Percentiles rank a stretch among this genome's conserved stretches.
These are phyloP conservation scores for Zhuliangozyma blackwelliae DNA, from an alignment of 1,139 yeast genomes.

Conservation along the genomic window DNA sequence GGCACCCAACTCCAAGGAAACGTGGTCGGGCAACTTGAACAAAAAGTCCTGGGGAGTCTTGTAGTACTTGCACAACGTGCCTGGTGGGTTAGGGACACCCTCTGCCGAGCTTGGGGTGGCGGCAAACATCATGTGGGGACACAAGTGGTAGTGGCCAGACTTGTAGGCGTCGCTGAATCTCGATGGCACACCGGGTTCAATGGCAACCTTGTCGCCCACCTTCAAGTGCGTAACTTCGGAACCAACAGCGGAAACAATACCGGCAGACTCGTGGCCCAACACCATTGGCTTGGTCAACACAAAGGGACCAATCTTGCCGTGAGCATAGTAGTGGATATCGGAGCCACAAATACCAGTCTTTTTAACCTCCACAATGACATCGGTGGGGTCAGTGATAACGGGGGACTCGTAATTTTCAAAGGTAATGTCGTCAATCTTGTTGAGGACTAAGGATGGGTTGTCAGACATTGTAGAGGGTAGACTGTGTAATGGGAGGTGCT, in stretches of 20 bases:
- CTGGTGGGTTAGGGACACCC: conserved; percentile 47
- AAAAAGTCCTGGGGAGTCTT: conserved; percentile 81
- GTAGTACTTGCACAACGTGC: conserved; percentile 72
- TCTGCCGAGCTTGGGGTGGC: conserved; percentile 62
- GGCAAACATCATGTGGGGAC: conserved; percentile 82
- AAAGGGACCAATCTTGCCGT: conserved; percentile 74
- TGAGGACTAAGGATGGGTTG: conserved; percentile 70
- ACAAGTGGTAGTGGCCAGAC: conserved; percentile 71
- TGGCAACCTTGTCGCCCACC: conserved; percentile 78
- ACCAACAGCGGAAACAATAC: conserved; percentile 66
- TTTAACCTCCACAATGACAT: conserved; percentile 70
- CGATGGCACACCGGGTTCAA: conserved; percentile 73
- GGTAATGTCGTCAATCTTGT: conserved; percentile 58
- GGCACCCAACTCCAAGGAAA: conserved; percentile 82
- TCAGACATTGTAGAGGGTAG: conserved; percentile 1
- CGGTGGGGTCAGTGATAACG: conserved; percentile 53
- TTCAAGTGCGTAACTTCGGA: conserved; percentile 52
- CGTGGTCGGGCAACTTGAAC: conserved; percentile 72
- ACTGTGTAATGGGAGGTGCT: neutral
- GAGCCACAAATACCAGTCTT: conserved; percentile 86
- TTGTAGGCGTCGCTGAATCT: conserved; percentile 70
- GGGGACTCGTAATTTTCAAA: conserved; percentile 69
- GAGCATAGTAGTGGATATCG: conserved; percentile 78
- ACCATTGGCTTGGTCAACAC: conserved; percentile 64
- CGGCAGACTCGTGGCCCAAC: conserved; percentile 75